Evolutionary conservation across 768 basidiomycete genomes (phyloP), one percentile per base, ranked within the genome.

Genomic region (Boletus patriciae): DNA sequence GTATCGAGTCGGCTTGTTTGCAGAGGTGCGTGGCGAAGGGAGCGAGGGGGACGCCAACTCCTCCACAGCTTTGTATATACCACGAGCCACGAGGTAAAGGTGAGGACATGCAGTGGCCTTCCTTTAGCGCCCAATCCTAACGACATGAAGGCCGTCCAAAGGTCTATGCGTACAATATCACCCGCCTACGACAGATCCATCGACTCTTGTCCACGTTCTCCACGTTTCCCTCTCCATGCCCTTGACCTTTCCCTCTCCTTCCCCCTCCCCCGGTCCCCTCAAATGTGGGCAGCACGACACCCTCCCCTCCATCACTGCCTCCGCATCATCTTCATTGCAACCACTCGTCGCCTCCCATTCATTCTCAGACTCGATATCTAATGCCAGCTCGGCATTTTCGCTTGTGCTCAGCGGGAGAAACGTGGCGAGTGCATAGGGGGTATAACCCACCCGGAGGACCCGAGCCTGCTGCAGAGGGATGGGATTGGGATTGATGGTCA

Each of bases 331-430:
- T 31, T 25, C 25, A 25, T 25, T 25, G 3, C 25, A 25, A 25
- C 4, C 89, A 63, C 90, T 92, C 50, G 88, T 90, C 27, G 89
- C 83, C 70, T 93, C 91, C 90, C 91, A 92, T 57, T 88, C 88
- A 60, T 92, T 91, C 63, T 92, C 90, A 63, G 92, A 93, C 69
- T 92, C 89, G 54, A 92, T 87, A 61, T 92, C 91, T 43, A 88
- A 73, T 18, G 83, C 76, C 25, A 85, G 62, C 65, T 89, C 86
- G 0, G 58, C 46, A 6, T 70, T 65, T 38, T 83, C 81, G 34
- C 80, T 80, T 2, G 81, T 82, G 37, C 67, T 68, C 34, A 67
- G 38, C 1, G 64, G 68, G 8, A 67, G 54, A 34, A 70, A 70
- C 12, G 52, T 31, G 9, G 68, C 58, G 13, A 70, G 60, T 1